Percentiles rank a stretch among this genome's conserved stretches.
These are phyloP conservation scores for Xylaria longipes DNA, from an alignment of 495 filamentous ascomycete genomes.

Conservation along the genomic window DNA sequence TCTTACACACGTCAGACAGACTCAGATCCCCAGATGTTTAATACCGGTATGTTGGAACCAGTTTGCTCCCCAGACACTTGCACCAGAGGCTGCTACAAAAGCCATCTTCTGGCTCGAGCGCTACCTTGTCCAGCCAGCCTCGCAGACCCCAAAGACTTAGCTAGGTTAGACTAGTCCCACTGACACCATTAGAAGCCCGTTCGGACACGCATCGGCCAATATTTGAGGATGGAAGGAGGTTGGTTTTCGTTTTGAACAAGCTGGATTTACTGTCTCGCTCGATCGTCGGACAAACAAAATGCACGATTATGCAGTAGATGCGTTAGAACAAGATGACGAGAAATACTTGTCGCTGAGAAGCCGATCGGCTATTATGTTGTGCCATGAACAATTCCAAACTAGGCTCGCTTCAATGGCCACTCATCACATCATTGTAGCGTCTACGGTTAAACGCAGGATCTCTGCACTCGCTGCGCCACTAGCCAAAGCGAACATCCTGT, in stretches of 20 bases:
- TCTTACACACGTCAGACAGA: conserved; percentile 14
- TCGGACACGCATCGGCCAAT: conserved; percentile 9
- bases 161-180: background rate
- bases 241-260: background rate
- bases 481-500: background rate
- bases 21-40: conserved; percentile 16
- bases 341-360: background rate
- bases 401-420: background rate
- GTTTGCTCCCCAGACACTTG: background rate
- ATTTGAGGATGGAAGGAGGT: background rate
- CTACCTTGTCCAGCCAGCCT: background rate
- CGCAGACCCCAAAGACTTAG: background rate
- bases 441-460: conserved; percentile 19
- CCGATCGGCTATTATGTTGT: conserved; percentile 1
- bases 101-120: background rate
- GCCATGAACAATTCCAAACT: conserved; percentile 2
- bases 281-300: background rate
- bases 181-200: conserved; percentile 6
- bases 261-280: background rate
- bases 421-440: background rate
- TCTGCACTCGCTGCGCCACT: background rate
- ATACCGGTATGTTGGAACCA: conserved; percentile 9
- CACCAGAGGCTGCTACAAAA: background rate
- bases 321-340: background rate
- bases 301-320: background rate